phyloP scores from a whole-genome alignment of 768 basidiomycete genomes.

The Chalciporus pseudorubinellus region DNA sequence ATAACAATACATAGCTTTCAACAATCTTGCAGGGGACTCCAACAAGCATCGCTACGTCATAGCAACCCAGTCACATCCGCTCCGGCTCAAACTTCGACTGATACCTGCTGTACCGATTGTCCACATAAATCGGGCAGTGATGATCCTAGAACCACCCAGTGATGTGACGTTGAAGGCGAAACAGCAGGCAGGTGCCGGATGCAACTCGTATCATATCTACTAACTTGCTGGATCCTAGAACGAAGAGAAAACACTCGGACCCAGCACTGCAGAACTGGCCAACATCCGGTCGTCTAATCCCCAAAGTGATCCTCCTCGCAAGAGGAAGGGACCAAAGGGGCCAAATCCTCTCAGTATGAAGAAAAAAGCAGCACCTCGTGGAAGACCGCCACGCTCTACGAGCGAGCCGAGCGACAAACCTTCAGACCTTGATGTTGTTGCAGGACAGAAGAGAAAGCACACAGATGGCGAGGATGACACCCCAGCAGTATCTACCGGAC shows the following conservation, averaged over 20 bases:
- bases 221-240: slow-evolving; percentile 39
- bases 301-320: slow-evolving; percentile 45
- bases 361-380: slow-evolving; percentile 59
- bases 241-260: slow-evolving; percentile 60
- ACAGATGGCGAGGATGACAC: background rate
- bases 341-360: slow-evolving; percentile 93
- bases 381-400: background rate
- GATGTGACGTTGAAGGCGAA: slow-evolving; percentile 73
- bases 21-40: slow-evolving; percentile 50
- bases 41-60: slow-evolving; percentile 95
- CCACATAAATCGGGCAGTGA: slow-evolving; percentile 88
- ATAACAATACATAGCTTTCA: slow-evolving; percentile 3
- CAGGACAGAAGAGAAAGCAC: slow-evolving; percentile 21
- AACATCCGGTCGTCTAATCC: slow-evolving; percentile 37
- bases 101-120: slow-evolving; percentile 87
- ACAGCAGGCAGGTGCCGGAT: slow-evolving; percentile 42
- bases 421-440: background rate
- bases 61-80: slow-evolving; percentile 74
- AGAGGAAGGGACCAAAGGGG: slow-evolving; percentile 70
- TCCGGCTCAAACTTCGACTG: slow-evolving; percentile 65
- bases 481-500: background rate
- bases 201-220: background rate
- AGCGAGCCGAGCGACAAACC: background rate
- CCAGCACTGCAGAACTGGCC: slow-evolving; percentile 47
- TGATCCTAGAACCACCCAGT: slow-evolving; percentile 90